Percentiles rank a stretch among this genome's conserved stretches.
Evolutionary conservation across 2,329 filamentous ascomycete genomes (phyloP).

Genomic region (Rhynchosporium secalis): DNA sequence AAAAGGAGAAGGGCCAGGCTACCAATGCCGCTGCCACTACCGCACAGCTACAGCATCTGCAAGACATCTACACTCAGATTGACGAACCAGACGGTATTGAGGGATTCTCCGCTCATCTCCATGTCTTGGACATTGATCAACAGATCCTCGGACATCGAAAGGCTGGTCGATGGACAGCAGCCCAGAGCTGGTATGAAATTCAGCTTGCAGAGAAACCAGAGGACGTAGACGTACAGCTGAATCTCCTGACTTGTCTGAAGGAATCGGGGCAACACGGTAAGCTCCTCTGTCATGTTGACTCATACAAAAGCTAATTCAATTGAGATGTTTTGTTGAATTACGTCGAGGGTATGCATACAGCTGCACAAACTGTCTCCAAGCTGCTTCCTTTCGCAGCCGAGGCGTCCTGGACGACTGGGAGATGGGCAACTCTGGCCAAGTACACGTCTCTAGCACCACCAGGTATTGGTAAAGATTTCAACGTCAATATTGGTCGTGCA

Average conservation of each 20-base stretch:
- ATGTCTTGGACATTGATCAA: slow-evolving; percentile 86
- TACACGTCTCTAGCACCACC: slow-evolving; percentile 57
- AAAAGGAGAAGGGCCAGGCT: background rate
- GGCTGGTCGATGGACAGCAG: slow-evolving; percentile 88
- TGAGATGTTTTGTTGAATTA: slow-evolving; percentile 83
- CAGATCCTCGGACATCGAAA: slow-evolving; percentile 92
- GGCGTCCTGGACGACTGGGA: slow-evolving; percentile 85
- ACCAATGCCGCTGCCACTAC: slow-evolving; percentile 49
- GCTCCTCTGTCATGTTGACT: slow-evolving; percentile 24
- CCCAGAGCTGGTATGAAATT: slow-evolving; percentile 97
- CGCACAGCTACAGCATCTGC: slow-evolving; percentile 72
- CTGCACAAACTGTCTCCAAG: slow-evolving; percentile 52
- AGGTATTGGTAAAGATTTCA: slow-evolving; percentile 65
- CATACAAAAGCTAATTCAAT: background rate
- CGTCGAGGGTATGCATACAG: slow-evolving; percentile 69
- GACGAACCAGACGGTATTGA: slow-evolving; percentile 97
- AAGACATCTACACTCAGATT: slow-evolving; percentile 95
- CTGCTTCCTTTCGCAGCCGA: slow-evolving; percentile 85
- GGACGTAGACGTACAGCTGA: slow-evolving; percentile 75
- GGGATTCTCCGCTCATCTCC: slow-evolving; percentile 85
- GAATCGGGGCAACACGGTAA: slow-evolving; percentile 93
- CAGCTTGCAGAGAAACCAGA: slow-evolving; percentile 77
- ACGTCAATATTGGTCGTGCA: slow-evolving; percentile 73
- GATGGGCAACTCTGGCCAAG: slow-evolving; percentile 73
- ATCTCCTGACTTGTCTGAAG: slow-evolving; percentile 83